These are phyloP conservation scores for Penicillium simplicissimum DNA, from an alignment of 495 filamentous ascomycete genomes.

Conservation along the genomic window DNA sequence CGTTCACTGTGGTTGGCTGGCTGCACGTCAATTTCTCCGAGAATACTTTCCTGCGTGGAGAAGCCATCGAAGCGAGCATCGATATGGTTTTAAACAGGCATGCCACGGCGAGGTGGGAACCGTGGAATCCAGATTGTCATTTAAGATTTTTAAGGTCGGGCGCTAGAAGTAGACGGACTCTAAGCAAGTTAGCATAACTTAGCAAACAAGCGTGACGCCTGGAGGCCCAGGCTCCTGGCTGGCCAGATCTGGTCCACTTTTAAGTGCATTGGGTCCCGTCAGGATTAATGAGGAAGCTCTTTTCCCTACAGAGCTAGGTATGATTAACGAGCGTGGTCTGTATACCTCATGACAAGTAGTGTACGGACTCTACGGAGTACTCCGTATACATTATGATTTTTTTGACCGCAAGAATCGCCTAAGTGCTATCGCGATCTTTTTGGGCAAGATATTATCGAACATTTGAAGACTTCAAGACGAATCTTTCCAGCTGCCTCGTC, in stretches of 20 bases:
- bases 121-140: background rate
- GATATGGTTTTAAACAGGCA: slow-evolving; percentile 6
- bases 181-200: too few species aligned
- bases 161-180: background rate
- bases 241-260: background rate
- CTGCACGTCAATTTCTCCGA: slow-evolving; percentile 7
- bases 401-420: too few species aligned
- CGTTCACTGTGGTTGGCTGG: slow-evolving; percentile 14
- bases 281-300: background rate
- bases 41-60: background rate
- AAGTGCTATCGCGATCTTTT: too few species aligned
- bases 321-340: background rate
- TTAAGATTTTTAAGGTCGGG: slow-evolving; percentile 1
- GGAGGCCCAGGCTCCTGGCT: background rate
- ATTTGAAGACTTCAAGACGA: background rate
- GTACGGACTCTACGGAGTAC: too few species aligned
- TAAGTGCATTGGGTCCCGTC: background rate
- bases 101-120: slow-evolving; percentile 8
- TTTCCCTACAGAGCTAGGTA: background rate
- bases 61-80: background rate
- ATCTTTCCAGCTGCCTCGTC: background rate
- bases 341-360: background rate
- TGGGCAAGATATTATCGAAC: background rate
- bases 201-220: background rate
- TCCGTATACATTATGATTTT: too few species aligned